Percentiles rank a stretch among this genome's conserved stretches.
These are phyloP conservation scores for Anthracocystis panici-leucophaei DNA, from an alignment of 1,284 basidiomycete species.

Conservation along the genomic window DNA sequence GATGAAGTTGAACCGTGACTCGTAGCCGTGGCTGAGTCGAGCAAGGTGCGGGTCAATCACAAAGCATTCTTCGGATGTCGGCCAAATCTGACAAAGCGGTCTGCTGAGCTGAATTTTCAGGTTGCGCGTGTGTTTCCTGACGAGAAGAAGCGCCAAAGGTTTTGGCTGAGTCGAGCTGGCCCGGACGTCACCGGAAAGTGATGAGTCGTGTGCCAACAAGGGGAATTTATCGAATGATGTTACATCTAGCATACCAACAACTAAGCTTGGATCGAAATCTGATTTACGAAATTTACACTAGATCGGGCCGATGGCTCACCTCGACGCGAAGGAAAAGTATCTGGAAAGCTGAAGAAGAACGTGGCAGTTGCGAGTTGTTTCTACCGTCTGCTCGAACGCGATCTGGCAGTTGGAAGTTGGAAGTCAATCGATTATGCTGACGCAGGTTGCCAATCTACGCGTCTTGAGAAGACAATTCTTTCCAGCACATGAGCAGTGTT, in stretches of 20 bases:
- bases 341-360: constrained; percentile 32
- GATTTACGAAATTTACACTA: neutral
- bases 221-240: neutral
- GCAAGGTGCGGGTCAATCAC: neutral
- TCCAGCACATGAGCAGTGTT: constrained; percentile 13
- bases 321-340: neutral
- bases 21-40: constrained; percentile 11
- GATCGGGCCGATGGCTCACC: neutral
- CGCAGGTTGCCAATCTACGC: constrained; percentile 4
- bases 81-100: neutral
- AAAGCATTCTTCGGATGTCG: constrained; percentile 4
- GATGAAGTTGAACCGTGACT: neutral
- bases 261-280: too few species aligned
- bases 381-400: constrained; percentile 8
- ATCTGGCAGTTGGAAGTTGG: constrained; percentile 25
- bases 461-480: constrained; percentile 11
- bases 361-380: constrained; percentile 24
- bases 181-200: neutral
- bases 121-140: neutral
- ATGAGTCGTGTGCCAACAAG: constrained; percentile 27
- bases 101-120: constrained; percentile 6
- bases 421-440: neutral
- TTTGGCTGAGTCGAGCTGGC: constrained; percentile 2
- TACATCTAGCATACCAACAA: too few species aligned
- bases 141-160: neutral